Conservation (phyloP, 2,329 filamentous ascomycete species). For the Plenodomus lindquistii region DNA sequence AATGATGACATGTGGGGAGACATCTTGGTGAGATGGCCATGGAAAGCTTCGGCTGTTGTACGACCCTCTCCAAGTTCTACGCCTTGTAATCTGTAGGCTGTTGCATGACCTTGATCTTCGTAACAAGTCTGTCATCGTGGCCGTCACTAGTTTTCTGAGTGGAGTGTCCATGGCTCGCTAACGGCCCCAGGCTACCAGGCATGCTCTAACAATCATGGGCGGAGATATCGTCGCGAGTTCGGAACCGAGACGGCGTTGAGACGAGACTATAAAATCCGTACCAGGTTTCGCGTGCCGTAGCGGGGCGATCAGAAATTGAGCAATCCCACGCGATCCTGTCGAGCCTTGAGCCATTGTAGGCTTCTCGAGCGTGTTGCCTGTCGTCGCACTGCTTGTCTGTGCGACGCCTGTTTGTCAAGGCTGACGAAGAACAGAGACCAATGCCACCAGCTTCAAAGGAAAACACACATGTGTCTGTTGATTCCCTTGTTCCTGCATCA, state of each 20-base stretch:
- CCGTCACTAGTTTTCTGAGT: background rate
- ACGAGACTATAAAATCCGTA: slow-evolving; percentile 10
- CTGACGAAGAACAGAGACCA: background rate
- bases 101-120: no score
- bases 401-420: no score
- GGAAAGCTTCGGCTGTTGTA: background rate
- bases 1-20: background rate
- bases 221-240: slow-evolving; percentile 3
- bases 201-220: background rate
- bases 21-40: background rate
- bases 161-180: background rate
- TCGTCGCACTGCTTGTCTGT: no score
- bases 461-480: background rate
- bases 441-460: background rate
- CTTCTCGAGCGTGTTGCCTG: no score
- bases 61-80: background rate
- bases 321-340: slow-evolving; percentile 11
- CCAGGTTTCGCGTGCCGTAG: slow-evolving; percentile 11
- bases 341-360: no score
- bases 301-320: slow-evolving; percentile 16
- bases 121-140: background rate
- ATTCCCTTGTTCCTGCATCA: slow-evolving; percentile 11
- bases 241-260: slow-evolving; percentile 23
- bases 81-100: background rate
- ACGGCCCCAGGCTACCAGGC: background rate